phyloP scores from a whole-genome alignment of 2,329 filamentous ascomycete species.

The Boeremia lycopersici region DNA sequence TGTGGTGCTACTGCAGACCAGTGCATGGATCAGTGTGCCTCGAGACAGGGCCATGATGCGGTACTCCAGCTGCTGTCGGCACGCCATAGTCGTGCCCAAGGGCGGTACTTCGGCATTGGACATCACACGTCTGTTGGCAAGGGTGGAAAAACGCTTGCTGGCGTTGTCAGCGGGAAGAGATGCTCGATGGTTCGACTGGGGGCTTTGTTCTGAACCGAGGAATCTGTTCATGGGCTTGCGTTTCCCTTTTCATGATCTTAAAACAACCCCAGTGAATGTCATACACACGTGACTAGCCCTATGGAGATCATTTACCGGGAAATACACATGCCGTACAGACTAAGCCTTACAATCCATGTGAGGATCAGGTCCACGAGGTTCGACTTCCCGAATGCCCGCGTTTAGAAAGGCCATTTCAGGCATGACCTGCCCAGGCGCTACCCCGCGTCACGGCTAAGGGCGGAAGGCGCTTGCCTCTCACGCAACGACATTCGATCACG shows the following conservation, averaged over 20 bases:
- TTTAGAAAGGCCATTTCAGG: not conserved
- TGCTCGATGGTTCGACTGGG: not conserved
- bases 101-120: not conserved
- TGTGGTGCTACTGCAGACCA: not conserved
- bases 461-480: conserved; percentile 1
- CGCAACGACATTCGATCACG: not conserved
- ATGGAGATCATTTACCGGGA: not conserved
- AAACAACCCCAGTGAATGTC: not conserved
- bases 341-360: not conserved
- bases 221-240: no score
- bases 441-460: conserved; percentile 2
- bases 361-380: not conserved
- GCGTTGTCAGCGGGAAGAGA: not conserved
- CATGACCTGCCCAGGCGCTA: not conserved
- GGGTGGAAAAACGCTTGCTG: not conserved
- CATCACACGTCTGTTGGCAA: not conserved
- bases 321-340: not conserved
- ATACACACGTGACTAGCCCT: not conserved
- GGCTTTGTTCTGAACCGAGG: not conserved
- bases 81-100: not conserved
- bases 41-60: not conserved
- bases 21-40: not conserved
- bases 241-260: no score
- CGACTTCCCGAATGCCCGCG: not conserved
- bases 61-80: not conserved